Base-by-base conservation (phyloP, 352 stramenopile species). In the Globisporangium irregulare region DNA sequence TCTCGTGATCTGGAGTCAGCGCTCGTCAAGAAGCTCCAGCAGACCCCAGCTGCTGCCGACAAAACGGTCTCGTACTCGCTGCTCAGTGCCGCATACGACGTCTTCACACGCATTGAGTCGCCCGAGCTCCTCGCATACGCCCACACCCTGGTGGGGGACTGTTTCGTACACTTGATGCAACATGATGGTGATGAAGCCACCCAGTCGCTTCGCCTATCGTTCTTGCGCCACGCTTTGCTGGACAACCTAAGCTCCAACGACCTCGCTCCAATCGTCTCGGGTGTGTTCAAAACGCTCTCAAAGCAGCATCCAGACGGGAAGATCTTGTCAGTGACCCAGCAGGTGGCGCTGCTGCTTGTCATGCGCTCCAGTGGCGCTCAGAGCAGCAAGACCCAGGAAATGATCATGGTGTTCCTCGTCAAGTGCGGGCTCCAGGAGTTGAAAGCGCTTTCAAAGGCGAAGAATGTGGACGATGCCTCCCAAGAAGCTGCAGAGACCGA, bases 321-420 rank as follows among this genome's bases (percentile, higher is more conserved):
- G 18, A 53, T 86, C 27, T 64, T 80, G 27, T 71, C 77, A 4
- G 1, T 3, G n/a, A 51, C 53, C 1, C 81, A 89, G 24, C 53
- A 86, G 15, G 50, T 77, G 4, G 73, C 71, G 18, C 34, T 86
- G 5, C 64, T 89, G 27, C 51, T 86, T n/a, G 24, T 82, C 48
- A 69, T 75, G 61, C 76, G 71, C 25, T 62, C 59, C 9, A 76
- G n/a, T 27, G n/a, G 36, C 10, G 15, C 38, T 14, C 50, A 63
- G 66, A 64, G 43, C 32, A 62, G 41, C 29, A 64, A 61, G 34
- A 46, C 48, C 12, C 61, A 66, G 38, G 34, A 65, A 38, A 56
- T n/a, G 2, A 10, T 58, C 5, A 34, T 73, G 7, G 57, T 66
- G 24, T 66, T 73, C 48, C 62, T 73, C 56, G 27, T 69, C 46